Evolutionary conservation across 2,329 filamentous ascomycete species (phyloP), one percentile per base, ranked within the genome.

Genomic region (Colletotrichum limetticola): DNA sequence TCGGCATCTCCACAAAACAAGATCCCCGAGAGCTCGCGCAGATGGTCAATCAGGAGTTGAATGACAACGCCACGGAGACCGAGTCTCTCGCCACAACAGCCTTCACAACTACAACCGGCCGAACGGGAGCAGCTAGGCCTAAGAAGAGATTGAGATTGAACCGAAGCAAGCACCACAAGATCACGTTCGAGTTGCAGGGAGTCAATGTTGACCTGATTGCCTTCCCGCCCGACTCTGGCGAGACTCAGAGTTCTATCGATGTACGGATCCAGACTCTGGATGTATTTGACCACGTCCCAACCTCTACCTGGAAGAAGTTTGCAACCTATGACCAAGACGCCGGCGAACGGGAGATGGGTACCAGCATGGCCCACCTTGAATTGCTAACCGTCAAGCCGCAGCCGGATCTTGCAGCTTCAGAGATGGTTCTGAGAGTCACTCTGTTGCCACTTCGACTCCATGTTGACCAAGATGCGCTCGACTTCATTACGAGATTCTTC

Each of bases 221-320:
- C 0, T 98, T 96, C 78, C 93, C 95, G 8, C 90, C 93, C 0
- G 90, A 87, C 4, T 91, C 90, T 22, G 93, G 92, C 1, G 95
- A 98, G 81, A 97, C 95, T 0, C 90, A 97, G 79, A 97, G 92
- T 80, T 97, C 95, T 24, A 86, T 98, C 49, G 94, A 98, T 81
- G 85, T 98, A 42, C 91, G 95, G 9, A 87, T 99, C 12, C 89
- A 91, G 52, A 93, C 97, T 71, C 86, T 99, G 14, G 95, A 98
- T 76, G 92, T 99, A 19, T 98, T 97, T 74, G 97, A 99, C 81
- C 95, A 98, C 79, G 90, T 99, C 2, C 95, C 95, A 1, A 96
- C 95, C 0, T 99, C 97, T 4, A 98, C 96, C 0, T 99, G 97
- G 97, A 97, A 94, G 82, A 99, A 98, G 81, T 99, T 99, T 83